phyloP scores from a whole-genome alignment of 306 rosid species.

The Hippophae tibetana region DNA sequence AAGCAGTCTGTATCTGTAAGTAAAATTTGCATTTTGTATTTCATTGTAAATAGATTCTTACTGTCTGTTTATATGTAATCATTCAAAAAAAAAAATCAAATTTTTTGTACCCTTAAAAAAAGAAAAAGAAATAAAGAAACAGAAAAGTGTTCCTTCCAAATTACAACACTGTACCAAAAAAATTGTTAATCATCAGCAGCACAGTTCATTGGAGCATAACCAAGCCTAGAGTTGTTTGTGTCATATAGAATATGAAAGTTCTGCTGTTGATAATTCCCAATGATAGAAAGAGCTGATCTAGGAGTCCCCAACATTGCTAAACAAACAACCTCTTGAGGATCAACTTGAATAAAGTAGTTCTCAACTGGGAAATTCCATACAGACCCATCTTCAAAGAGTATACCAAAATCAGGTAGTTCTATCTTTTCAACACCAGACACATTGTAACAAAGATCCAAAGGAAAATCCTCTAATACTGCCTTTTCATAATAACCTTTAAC shows the following conservation, averaged over 20 bases:
- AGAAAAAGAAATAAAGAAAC: too few relatives aligned
- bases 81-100: too few relatives aligned
- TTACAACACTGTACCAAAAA: too few relatives aligned
- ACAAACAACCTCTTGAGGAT: slow-evolving; percentile 56
- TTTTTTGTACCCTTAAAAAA: too few relatives aligned
- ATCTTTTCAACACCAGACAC: slow-evolving; percentile 65
- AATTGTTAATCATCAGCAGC: slow-evolving; percentile 60
- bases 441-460: slow-evolving; percentile 83
- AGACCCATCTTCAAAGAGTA: slow-evolving; percentile 68
- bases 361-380: slow-evolving; percentile 87
- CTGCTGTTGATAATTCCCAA: slow-evolving; percentile 97
- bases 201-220: slow-evolving; percentile 81
- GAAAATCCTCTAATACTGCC: slow-evolving; percentile 37
- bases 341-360: slow-evolving; percentile 77
- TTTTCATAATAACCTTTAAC: slow-evolving; percentile 53
- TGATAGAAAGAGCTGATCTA: slow-evolving; percentile 58
- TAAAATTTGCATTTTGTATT: too few relatives aligned
- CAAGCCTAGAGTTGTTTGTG: slow-evolving; percentile 74
- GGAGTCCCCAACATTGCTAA: slow-evolving; percentile 80
- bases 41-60: too few relatives aligned
- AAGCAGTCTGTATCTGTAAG: too few relatives aligned
- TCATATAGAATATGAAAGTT: slow-evolving; percentile 84
- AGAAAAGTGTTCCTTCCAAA: too few relatives aligned
- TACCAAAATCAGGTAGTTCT: slow-evolving; percentile 76
- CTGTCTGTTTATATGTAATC: too few relatives aligned